Evolutionary conservation across 257 asterid genomes (phyloP), one percentile per base, ranked within the genome.

Genomic region (Hygrophila difformis): DNA sequence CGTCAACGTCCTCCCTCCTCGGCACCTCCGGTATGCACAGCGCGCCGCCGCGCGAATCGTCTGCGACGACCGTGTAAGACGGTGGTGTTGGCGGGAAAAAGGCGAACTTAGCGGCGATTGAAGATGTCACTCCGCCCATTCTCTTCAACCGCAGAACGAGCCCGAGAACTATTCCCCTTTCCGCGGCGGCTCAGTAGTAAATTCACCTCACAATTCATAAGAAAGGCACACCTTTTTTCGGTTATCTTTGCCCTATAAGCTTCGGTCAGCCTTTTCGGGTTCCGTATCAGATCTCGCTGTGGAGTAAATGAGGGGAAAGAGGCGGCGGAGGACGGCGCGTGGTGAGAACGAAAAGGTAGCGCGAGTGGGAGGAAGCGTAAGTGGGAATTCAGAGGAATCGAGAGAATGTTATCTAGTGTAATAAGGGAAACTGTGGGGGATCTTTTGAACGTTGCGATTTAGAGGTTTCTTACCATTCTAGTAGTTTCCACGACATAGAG

Each of bases 71-170:
- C 53, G 96, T 78, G 72, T 91, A 91, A 19, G 99, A 86, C 46
- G 99, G 95, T 9, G 99, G 99, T 37, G 18, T 80, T 9, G 96
- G 95, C 36, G 96, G 99, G 60, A 86, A 91, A 58, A 91, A 91
- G 18, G 99, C 99, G 61, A 91, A 86, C 74, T 91, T 91, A 47
- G 99, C 94, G 23, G 96, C 98, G 68, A 91, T 86, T 51, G 96
- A 86, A 54, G 95, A 85, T 65, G 95, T 80, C 70, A 91, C 96
- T 57, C 94, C 96, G 45, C 98, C 98, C 98, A 85, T 85, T 18
- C 18, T 36, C 23, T 24, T 17, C n/a, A n/a, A n/a, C 50, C 42
- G 20, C 39, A 38, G 31, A 42, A 15, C 49, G 22, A 37, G 44
- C 34, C 43, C 24, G 5, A 24, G 5, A 31, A 52, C 63, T 47